A percentile compares a stretch with the other conserved stretches of the same genome.
These are phyloP conservation scores for Chytridium lagenaria DNA, from an alignment of 371 early-diverging fungal species.

Conservation along the genomic window DNA sequence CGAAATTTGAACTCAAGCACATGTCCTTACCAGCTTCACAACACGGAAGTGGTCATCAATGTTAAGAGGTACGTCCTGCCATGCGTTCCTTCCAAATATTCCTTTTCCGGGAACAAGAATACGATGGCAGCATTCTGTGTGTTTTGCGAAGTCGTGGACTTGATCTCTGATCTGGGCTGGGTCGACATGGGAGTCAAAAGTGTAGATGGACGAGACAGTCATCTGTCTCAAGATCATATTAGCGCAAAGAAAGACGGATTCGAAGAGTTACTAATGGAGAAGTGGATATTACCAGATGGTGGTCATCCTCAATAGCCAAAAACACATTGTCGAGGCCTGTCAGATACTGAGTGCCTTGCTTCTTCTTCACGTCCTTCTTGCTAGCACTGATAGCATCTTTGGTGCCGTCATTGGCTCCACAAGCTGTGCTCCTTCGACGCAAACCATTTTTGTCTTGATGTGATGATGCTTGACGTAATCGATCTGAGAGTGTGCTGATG, in stretches of 20 bases:
- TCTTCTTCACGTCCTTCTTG: too few species aligned
- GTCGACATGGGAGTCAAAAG: not conserved
- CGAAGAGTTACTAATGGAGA: not conserved
- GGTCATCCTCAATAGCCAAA: conserved; percentile 14
- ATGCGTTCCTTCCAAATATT: not conserved
- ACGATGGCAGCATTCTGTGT: not conserved
- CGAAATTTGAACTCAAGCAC: not conserved
- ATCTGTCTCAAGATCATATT: not conserved
- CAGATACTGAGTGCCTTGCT: too few species aligned
- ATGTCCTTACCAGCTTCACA: not conserved
- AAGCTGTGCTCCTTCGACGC: too few species aligned
- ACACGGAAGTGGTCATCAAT: conserved; percentile 14
- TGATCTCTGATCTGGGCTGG: conserved; percentile 5
- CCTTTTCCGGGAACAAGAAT: not conserved
- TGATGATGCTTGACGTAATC: too few species aligned
- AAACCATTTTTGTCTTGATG: too few species aligned
- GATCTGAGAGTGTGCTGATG: too few species aligned
- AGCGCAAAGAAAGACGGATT: not conserved
- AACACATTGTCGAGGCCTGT: conserved; percentile 14
- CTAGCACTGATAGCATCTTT: too few species aligned
- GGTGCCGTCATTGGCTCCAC: too few species aligned
- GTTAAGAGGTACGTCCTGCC: conserved; percentile 1
- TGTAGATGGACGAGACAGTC: conserved; percentile 15
- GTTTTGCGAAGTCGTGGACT: not conserved
- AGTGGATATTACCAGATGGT: conserved; percentile 8